phyloP scores from a whole-genome alignment of 208 protist genomes.

The Naegleria lovaniensis region DNA sequence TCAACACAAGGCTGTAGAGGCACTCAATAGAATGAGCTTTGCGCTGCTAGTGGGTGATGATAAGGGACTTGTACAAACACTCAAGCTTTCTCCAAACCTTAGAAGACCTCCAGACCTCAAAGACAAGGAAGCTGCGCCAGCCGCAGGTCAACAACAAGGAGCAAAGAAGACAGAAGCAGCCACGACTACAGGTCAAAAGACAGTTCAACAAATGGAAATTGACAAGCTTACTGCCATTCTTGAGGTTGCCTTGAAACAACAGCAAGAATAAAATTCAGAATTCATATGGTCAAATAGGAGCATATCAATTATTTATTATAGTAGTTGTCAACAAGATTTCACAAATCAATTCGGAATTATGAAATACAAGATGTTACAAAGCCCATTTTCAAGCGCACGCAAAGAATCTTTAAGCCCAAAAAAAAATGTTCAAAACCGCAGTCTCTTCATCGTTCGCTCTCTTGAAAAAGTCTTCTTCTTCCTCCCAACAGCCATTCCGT shows the following conservation, averaged over 20 bases:
- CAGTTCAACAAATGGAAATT: neutral
- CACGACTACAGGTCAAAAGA: neutral
- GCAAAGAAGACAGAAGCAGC: neutral
- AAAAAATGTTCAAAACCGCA: too few relatives aligned
- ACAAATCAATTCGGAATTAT: too few relatives aligned
- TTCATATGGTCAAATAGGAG: too few relatives aligned
- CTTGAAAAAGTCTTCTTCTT: too few relatives aligned
- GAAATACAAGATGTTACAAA: too few relatives aligned
- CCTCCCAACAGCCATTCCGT: too few relatives aligned
- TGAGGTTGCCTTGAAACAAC: neutral
- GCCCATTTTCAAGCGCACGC: too few relatives aligned
- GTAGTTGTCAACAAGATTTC: too few relatives aligned
- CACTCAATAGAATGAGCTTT: constrained; percentile 51
- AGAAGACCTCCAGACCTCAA: constrained; percentile 44
- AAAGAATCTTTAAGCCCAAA: too few relatives aligned
- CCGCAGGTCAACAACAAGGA: neutral
- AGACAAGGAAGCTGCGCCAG: neutral
- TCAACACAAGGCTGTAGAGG: neutral
- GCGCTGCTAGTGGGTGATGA: constrained; percentile 90
- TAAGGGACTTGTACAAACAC: constrained; percentile 76
- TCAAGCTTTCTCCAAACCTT: constrained; percentile 92
- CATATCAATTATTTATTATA: too few relatives aligned
- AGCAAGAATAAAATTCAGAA: constrained; percentile 31
- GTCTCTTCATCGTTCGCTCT: too few relatives aligned
- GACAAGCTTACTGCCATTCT: neutral